Conservation (phyloP, 148 eudicot genomes). For the Euryodendron excelsum region DNA sequence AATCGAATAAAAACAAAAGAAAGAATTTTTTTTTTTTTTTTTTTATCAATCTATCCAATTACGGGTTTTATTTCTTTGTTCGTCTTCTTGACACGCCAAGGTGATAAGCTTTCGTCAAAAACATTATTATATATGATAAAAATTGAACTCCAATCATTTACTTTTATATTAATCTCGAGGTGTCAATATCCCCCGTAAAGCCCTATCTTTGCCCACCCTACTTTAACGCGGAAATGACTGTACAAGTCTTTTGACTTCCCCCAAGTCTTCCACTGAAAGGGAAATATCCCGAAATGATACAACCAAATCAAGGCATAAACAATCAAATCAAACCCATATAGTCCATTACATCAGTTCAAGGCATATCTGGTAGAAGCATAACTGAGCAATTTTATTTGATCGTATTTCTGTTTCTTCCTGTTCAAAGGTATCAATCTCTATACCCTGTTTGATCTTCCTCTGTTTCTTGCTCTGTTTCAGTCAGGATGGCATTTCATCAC, state of each 20-base stretch:
- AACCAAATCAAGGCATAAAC: background rate
- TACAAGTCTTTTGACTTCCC: background rate
- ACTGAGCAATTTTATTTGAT: background rate
- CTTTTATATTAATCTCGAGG: too few relatives aligned
- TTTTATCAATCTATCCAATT: too few relatives aligned
- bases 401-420: background rate
- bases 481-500: background rate
- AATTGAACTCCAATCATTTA: too few relatives aligned
- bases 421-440: background rate
- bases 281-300: background rate
- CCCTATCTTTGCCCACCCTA: background rate
- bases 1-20: too few relatives aligned
- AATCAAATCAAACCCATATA: too few relatives aligned
- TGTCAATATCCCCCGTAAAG: too few relatives aligned
- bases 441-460: background rate
- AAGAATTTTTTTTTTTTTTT: too few relatives aligned
- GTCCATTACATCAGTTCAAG: background rate
- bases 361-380: background rate
- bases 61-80: too few relatives aligned
- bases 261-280: background rate
- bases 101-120: too few relatives aligned
- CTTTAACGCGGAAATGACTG: conserved; percentile 10
- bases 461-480: background rate
- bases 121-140: too few relatives aligned
- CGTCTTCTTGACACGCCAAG: too few relatives aligned